These are phyloP conservation scores for Solanum tarijense DNA, from an alignment of 257 asterid species.

Conservation along the genomic window DNA sequence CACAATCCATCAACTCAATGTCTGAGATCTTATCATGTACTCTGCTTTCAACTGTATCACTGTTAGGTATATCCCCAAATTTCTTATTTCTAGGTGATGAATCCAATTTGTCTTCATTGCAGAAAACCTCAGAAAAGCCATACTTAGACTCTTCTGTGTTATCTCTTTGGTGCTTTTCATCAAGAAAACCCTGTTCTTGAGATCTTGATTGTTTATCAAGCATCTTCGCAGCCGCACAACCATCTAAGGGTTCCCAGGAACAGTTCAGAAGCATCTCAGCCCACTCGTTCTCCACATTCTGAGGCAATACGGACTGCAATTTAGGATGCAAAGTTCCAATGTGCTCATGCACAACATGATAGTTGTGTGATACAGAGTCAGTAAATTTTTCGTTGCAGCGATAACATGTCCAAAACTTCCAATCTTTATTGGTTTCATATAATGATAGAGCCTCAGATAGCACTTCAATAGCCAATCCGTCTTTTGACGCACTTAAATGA, in stretches of 20 bases:
- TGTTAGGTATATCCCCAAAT: constrained; percentile 28
- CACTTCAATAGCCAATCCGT: constrained; percentile 31
- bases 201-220: constrained; percentile 37
- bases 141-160: constrained; percentile 24
- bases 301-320: constrained; percentile 69
- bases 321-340: constrained; percentile 56
- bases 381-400: constrained; percentile 49
- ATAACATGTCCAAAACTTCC: constrained; percentile 69
- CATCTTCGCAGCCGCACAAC: constrained; percentile 43
- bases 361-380: constrained; percentile 37
- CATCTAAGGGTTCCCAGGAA: constrained; percentile 79
- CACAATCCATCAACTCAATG: constrained; percentile 84
- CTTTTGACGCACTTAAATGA: constrained; percentile 48
- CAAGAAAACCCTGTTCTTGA: constrained; percentile 32
- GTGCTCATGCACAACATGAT: constrained; percentile 58
- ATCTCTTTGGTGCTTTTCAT: constrained; percentile 28
- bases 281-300: constrained; percentile 72
- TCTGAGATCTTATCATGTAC: constrained; percentile 44
- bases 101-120: constrained; percentile 49
- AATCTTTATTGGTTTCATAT: constrained; percentile 40
- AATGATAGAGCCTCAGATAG: constrained; percentile 56
- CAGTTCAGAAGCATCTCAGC: constrained; percentile 77
- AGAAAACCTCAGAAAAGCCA: constrained; percentile 31
- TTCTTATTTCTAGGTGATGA: constrained; percentile 46
- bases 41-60: constrained; percentile 24